Conservation (phyloP, 495 filamentous ascomycete species). For the Glarea lozoyensis region DNA sequence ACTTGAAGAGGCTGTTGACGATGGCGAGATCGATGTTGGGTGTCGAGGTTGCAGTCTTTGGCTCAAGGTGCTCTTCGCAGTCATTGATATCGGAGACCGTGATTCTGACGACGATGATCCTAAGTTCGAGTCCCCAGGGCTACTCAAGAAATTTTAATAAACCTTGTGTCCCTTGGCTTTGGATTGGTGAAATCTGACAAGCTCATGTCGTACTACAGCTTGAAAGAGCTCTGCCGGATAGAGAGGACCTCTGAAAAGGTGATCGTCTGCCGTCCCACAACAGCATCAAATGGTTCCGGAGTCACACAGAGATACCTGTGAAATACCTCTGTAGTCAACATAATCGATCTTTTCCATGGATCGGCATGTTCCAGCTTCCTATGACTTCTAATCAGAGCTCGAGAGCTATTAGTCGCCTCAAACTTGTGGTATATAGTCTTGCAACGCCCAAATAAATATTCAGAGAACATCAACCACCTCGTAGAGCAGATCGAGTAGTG, state of each 20-base stretch:
- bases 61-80: slow-evolving; percentile 65
- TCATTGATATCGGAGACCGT: slow-evolving; percentile 37
- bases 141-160: no score
- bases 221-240: no score
- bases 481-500: slow-evolving; percentile 9
- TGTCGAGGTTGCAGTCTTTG: slow-evolving; percentile 78
- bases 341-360: no score
- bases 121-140: not conserved
- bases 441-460: slow-evolving; percentile 17
- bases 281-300: no score
- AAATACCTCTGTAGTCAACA: no score
- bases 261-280: no score
- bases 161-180: no score
- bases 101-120: no score
- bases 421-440: slow-evolving; percentile 22
- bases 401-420: slow-evolving; percentile 22
- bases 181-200: no score
- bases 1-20: slow-evolving; percentile 49
- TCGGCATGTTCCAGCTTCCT: slow-evolving; percentile 24
- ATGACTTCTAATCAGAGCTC: slow-evolving; percentile 23
- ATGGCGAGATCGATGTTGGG: slow-evolving; percentile 63
- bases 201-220: no score
- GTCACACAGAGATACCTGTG: no score
- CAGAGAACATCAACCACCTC: slow-evolving; percentile 16
- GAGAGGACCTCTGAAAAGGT: no score